phyloP scores from a whole-genome alignment of 352 stramenopile species.

The Globisporangium rhizosaccharum region DNA sequence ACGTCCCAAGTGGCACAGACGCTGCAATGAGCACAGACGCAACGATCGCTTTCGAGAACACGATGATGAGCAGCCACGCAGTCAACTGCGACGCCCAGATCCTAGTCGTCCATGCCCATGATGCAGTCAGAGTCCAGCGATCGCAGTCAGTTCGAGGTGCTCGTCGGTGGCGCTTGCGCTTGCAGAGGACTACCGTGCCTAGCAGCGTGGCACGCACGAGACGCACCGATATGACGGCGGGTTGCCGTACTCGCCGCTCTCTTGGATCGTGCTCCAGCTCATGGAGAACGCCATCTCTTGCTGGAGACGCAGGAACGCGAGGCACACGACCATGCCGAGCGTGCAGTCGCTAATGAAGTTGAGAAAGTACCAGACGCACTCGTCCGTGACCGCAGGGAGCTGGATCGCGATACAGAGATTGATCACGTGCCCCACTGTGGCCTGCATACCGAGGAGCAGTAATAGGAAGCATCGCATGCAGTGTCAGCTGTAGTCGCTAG shows the following conservation, averaged over 20 bases:
- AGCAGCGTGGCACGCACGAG: no score
- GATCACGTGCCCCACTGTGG: slow-evolving; percentile 59
- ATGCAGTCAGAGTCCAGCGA: not conserved
- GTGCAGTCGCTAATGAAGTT: slow-evolving; percentile 81
- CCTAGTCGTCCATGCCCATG: slow-evolving; percentile 3
- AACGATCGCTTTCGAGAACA: slow-evolving; percentile 79
- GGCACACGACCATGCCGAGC: slow-evolving; percentile 71
- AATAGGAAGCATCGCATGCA: not conserved
- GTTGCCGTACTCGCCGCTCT: slow-evolving; percentile 73
- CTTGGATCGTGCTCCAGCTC: slow-evolving; percentile 68
- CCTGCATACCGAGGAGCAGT: slow-evolving; percentile 13
- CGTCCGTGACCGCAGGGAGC: slow-evolving; percentile 71
- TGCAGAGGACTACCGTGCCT: not conserved
- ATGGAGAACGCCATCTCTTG: slow-evolving; percentile 69
- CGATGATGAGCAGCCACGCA: slow-evolving; percentile 68
- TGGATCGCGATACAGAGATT: slow-evolving; percentile 67
- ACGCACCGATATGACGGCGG: slow-evolving; percentile 53
- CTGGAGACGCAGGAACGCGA: slow-evolving; percentile 69
- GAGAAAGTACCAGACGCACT: slow-evolving; percentile 85
- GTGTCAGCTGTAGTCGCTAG: no score
- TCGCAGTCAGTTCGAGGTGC: not conserved
- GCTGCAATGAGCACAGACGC: slow-evolving; percentile 61
- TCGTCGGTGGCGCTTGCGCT: no score
- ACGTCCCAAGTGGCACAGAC: slow-evolving; percentile 35
- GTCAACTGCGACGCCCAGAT: slow-evolving; percentile 56